These are phyloP conservation scores for Middelhovenomyces tepae DNA, from an alignment of 805 yeast species.

Conservation along the genomic window DNA sequence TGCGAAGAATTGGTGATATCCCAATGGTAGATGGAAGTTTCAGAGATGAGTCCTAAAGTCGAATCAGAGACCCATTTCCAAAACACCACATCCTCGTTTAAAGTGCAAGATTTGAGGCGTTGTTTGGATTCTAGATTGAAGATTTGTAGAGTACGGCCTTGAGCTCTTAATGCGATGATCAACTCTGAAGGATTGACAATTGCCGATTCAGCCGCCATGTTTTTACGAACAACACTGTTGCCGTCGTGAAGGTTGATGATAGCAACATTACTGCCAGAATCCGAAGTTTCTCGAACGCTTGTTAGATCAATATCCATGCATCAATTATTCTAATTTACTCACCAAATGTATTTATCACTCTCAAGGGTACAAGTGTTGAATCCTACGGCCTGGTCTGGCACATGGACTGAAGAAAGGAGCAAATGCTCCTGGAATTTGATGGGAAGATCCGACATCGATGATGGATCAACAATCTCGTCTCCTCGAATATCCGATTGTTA, in stretches of 20 bases:
- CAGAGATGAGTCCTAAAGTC: slow-evolving; percentile 77
- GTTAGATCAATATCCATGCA: slow-evolving; percentile 4
- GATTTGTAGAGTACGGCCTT: slow-evolving; percentile 91
- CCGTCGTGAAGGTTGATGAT: slow-evolving; percentile 76
- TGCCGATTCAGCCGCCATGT: slow-evolving; percentile 96
- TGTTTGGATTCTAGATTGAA: slow-evolving; percentile 83
- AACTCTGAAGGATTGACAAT: slow-evolving; percentile 89
- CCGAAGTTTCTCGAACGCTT: slow-evolving; percentile 34
- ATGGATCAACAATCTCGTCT: neutral
- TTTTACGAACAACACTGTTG: slow-evolving; percentile 76
- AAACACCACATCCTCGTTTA: slow-evolving; percentile 82
- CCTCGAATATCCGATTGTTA: neutral
- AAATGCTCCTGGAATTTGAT: slow-evolving; percentile 94
- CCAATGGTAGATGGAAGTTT: slow-evolving; percentile 67
- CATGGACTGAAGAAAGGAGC: slow-evolving; percentile 78
- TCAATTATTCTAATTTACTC: slow-evolving; percentile 10
- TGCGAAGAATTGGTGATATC: slow-evolving; percentile 71
- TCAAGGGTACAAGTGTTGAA: slow-evolving; percentile 92
- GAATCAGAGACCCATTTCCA: slow-evolving; percentile 88
- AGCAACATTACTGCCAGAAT: slow-evolving; percentile 68
- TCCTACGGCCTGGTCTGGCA: slow-evolving; percentile 75
- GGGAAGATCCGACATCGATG: slow-evolving; percentile 55
- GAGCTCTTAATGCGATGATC: slow-evolving; percentile 89
- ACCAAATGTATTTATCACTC: slow-evolving; percentile 87
- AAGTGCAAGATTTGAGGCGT: slow-evolving; percentile 77